Evolutionary conservation across 2,329 filamentous ascomycete species (phyloP).

Genomic region (Ploettnerulaceae sp.): DNA sequence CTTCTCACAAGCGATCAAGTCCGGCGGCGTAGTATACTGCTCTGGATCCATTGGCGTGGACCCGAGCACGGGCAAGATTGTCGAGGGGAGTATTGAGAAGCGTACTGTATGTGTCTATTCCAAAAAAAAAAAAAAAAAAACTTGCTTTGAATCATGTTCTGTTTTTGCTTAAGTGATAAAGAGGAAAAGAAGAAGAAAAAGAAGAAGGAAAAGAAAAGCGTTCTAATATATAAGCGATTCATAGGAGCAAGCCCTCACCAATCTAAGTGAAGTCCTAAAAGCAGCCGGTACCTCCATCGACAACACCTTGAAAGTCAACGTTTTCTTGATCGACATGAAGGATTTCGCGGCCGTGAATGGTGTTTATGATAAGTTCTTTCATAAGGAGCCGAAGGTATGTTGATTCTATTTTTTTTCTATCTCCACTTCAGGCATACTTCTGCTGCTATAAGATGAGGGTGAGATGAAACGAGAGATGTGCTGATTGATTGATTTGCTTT

Average conservation of each 20-base stretch:
- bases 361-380: conserved; percentile 48
- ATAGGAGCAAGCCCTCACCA: conserved; percentile 51
- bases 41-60: conserved; percentile 58
- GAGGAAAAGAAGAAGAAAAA: too few relatives aligned
- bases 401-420: too few relatives aligned
- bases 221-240: not conserved
- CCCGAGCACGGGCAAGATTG: conserved; percentile 49
- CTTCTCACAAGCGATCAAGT: conserved; percentile 56
- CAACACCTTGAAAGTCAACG: conserved; percentile 62
- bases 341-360: conserved; percentile 57
- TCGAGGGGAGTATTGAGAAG: conserved; percentile 53
- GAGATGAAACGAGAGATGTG: too few relatives aligned
- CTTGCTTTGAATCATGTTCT: too few relatives aligned
- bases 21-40: conserved; percentile 66
- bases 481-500: too few relatives aligned
- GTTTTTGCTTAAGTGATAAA: too few relatives aligned
- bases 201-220: too few relatives aligned
- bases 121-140: too few relatives aligned
- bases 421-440: too few relatives aligned
- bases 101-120: conserved; percentile 41
- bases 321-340: conserved; percentile 61
- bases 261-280: conserved; percentile 54
- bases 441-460: too few relatives aligned
- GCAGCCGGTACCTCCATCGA: conserved; percentile 54
- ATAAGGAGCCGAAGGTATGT: conserved; percentile 40